Conservation (phyloP, 2,329 filamentous ascomycete species). For the Nakataea oryzae region DNA sequence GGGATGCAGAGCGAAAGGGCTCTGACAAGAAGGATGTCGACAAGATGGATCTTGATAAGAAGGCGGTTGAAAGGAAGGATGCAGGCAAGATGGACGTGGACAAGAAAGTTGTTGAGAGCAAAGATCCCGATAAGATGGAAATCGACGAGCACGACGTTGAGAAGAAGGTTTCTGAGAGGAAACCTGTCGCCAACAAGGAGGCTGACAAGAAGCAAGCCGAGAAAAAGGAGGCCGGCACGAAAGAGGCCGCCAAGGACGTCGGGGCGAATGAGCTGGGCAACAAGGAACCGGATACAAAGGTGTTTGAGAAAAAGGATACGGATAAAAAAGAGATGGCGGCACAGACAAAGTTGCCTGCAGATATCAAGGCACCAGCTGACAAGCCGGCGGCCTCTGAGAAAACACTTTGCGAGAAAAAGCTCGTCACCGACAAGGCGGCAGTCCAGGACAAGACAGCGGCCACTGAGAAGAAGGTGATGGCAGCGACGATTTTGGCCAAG, state of each 20-base stretch:
- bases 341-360: background rate
- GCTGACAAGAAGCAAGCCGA: background rate
- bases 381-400: background rate
- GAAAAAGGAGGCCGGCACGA: background rate
- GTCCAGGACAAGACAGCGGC: background rate
- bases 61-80: background rate
- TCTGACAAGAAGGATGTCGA: background rate
- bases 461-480: background rate
- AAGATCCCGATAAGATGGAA: slow-evolving; percentile 1
- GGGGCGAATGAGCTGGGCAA: background rate
- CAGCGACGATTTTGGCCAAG: background rate
- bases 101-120: background rate
- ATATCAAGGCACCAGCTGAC: background rate
- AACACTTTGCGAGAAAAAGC: background rate
- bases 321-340: background rate
- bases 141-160: background rate
- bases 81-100: slow-evolving; percentile 2
- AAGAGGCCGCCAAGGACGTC: too few species aligned
- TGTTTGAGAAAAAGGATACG: background rate
- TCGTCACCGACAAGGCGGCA: background rate
- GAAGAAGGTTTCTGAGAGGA: too few species aligned
- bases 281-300: too few species aligned
- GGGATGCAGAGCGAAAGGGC: slow-evolving; percentile 1
- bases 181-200: background rate
- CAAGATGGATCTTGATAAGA: background rate